These are phyloP conservation scores for Thalassiosira delicatula DNA, from an alignment of 352 stramenopile genomes.

Conservation along the genomic window DNA sequence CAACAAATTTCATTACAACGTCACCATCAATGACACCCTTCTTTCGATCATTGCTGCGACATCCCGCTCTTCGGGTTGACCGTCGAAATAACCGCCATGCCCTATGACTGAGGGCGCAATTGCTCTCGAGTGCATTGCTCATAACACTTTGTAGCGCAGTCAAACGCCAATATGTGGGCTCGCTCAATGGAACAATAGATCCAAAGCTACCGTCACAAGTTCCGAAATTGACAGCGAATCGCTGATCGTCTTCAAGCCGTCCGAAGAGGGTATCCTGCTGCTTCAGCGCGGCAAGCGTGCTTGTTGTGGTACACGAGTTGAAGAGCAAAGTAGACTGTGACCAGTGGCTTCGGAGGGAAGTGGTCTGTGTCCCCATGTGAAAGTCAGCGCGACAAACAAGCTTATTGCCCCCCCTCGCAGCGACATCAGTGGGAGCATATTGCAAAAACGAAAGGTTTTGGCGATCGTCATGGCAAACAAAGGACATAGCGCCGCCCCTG, in stretches of 20 bases:
- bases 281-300: constrained; percentile 79
- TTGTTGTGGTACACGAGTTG: constrained; percentile 76
- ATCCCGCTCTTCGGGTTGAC: constrained; percentile 72
- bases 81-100: constrained; percentile 80
- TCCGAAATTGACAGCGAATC: constrained; percentile 78
- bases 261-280: constrained; percentile 81
- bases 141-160: constrained; percentile 83
- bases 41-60: constrained; percentile 77
- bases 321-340: constrained; percentile 80
- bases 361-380: constrained; percentile 81
- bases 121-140: constrained; percentile 82
- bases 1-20: constrained; percentile 76
- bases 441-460: constrained; percentile 85
- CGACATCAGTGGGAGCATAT: constrained; percentile 80
- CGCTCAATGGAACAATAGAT: constrained; percentile 77
- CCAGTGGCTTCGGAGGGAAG: constrained; percentile 73
- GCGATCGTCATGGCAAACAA: too few species aligned
- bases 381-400: constrained; percentile 81
- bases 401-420: constrained; percentile 81
- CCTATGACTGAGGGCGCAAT: constrained; percentile 77
- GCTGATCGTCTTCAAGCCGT: constrained; percentile 79
- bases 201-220: constrained; percentile 77
- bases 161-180: constrained; percentile 82
- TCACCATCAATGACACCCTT: constrained; percentile 84
- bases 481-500: too few species aligned